Percentiles rank a stretch among this genome's conserved stretches.
Evolutionary conservation across 805 yeast species (phyloP).

Genomic region (Myxozyma lipomycoides): DNA sequence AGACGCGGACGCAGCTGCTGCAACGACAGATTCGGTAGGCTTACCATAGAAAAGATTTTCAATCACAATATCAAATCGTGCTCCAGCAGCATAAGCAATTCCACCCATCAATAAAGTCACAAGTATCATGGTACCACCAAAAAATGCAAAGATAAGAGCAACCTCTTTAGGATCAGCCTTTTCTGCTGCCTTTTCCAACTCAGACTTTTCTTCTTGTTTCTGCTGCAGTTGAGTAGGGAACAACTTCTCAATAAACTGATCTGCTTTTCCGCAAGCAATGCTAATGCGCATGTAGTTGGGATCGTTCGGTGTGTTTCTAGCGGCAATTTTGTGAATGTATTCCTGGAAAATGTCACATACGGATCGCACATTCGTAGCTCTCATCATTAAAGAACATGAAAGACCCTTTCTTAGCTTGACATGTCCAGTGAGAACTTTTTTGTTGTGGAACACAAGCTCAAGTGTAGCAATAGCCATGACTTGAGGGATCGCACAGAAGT

Average conservation of each 20-base stretch:
- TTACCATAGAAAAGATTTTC: conserved; percentile 3
- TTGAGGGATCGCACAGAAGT: conserved; percentile 96
- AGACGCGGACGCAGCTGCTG: not conserved
- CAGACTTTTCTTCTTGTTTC: conserved; percentile 1
- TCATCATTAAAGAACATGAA: conserved; percentile 59
- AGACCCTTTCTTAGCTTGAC: conserved; percentile 90
- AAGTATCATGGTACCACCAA: conserved; percentile 17
- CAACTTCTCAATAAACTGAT: conserved; percentile 69
- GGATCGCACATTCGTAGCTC: conserved; percentile 68
- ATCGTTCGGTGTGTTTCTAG: conserved; percentile 71
- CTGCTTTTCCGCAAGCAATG: conserved; percentile 80
- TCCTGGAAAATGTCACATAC: conserved; percentile 72
- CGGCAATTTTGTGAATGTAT: conserved; percentile 72
- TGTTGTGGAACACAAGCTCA: conserved; percentile 79
- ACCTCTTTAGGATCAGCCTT: conserved; percentile 24
- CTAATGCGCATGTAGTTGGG: conserved; percentile 83
- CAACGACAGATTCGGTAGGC: not conserved
- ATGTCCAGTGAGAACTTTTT: conserved; percentile 59
- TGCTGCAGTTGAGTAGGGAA: conserved; percentile 25
- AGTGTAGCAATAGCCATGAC: conserved; percentile 98
- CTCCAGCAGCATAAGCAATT: conserved; percentile 33
- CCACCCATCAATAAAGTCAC: conserved; percentile 24
- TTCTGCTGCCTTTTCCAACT: conserved; percentile 1
- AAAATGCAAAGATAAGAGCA: conserved; percentile 25
- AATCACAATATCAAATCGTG: conserved; percentile 35